Percentiles rank a stretch among this genome's conserved stretches.
Conservation (phyloP, 306 rosid species). For the Cicer pinnatifidum region DNA sequence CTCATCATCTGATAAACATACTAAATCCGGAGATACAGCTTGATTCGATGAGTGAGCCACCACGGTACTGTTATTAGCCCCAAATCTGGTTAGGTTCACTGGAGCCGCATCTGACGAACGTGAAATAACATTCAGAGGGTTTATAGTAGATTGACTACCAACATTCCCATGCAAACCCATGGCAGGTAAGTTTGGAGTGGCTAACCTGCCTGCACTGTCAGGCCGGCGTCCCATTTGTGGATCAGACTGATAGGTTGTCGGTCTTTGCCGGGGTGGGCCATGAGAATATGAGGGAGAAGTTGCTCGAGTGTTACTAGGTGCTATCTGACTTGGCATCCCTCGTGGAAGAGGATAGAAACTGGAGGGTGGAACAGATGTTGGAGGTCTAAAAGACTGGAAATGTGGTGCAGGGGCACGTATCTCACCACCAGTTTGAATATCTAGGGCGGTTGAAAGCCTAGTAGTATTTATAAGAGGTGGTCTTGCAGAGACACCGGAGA, state of each 20-base stretch:
- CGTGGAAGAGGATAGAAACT: conserved; percentile 39
- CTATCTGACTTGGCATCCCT: conserved; percentile 43
- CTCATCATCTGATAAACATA: conserved; percentile 73
- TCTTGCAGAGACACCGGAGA: conserved; percentile 49
- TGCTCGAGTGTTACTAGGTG: conserved; percentile 41
- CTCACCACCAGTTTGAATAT: conserved; percentile 50
- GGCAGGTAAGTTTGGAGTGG: conserved; percentile 43
- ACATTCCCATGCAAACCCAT: conserved; percentile 39
- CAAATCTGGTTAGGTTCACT: conserved; percentile 33
- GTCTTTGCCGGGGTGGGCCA: conserved; percentile 40
- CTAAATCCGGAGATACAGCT: conserved; percentile 43
- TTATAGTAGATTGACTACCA: conserved; percentile 47
- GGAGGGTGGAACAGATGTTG: conserved; percentile 41
- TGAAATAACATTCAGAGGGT: conserved; percentile 36
- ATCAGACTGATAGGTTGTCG: conserved; percentile 42
- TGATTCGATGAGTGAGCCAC: conserved; percentile 44
- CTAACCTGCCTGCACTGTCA: conserved; percentile 36
- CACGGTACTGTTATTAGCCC: conserved; percentile 14
- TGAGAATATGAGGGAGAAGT: conserved; percentile 45
- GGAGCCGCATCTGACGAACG: conserved; percentile 25
- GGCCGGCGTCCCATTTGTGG: conserved; percentile 38
- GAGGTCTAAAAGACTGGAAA: conserved; percentile 62
- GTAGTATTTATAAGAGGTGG: conserved; percentile 54
- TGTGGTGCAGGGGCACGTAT: conserved; percentile 81
- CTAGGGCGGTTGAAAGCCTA: conserved; percentile 48